Conservation (phyloP, 495 filamentous ascomycete species). For the Daldinia childiae region DNA sequence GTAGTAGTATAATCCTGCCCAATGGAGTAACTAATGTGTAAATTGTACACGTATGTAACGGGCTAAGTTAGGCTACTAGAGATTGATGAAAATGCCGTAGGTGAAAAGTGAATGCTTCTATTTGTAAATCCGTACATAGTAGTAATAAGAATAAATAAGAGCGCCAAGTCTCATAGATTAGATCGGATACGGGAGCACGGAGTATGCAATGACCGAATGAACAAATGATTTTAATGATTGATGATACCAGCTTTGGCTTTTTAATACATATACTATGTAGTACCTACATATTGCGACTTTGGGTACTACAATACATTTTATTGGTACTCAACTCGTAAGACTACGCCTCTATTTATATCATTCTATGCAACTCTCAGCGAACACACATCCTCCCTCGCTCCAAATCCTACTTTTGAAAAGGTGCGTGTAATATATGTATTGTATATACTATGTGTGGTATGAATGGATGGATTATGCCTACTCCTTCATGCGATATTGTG, state of each 20-base stretch:
- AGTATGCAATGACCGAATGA: conserved; percentile 24
- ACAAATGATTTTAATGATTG: too few species aligned
- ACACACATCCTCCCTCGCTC: conserved; percentile 7
- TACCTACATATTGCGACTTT: too few species aligned
- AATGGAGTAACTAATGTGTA: conserved; percentile 16
- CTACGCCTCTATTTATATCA: conserved; percentile 31
- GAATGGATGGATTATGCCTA: conserved; percentile 14
- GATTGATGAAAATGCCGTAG: conserved; percentile 12
- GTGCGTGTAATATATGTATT: conserved; percentile 1
- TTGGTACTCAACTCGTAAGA: conserved; percentile 18
- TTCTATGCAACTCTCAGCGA: conserved; percentile 7
- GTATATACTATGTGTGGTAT: not conserved
- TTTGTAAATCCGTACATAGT: not conserved
- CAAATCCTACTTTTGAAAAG: conserved; percentile 4
- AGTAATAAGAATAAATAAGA: conserved; percentile 18
- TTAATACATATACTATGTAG: too few species aligned
- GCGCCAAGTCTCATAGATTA: conserved; percentile 38
- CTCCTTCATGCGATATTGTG: conserved; percentile 18
- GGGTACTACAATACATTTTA: too few species aligned
- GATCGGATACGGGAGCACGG: conserved; percentile 35
- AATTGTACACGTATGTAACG: conserved; percentile 15
- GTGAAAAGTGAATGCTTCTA: conserved; percentile 10
- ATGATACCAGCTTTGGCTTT: conserved; percentile 25
- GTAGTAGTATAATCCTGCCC: conserved; percentile 29
- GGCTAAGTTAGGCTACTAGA: conserved; percentile 23